Percentiles rank a stretch among this genome's conserved stretches.
These are phyloP conservation scores for Aegilops longissima DNA, from an alignment of 176 grass and related monocot species.

Conservation along the genomic window DNA sequence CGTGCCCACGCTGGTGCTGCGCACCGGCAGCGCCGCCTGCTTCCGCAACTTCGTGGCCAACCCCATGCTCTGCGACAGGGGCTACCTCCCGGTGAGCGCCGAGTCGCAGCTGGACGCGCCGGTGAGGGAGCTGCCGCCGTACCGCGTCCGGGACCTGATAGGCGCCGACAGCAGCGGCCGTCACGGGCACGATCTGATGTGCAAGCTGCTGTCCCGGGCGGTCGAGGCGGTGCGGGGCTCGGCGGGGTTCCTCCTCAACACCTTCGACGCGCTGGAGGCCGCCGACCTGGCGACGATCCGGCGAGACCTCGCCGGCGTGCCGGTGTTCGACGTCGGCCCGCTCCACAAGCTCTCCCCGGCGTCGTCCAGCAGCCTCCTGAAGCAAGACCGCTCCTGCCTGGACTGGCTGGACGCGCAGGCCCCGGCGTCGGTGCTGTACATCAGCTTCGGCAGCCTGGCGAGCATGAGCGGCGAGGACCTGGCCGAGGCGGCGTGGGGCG, in stretches of 20 bases:
- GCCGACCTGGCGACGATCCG: not conserved
- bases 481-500: slow-evolving; percentile 23
- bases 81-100: not conserved
- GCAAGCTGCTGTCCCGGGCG: not conserved
- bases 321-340: not conserved
- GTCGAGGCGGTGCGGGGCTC: slow-evolving; percentile 3
- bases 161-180: too few relatives aligned
- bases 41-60: not conserved
- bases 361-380: not conserved
- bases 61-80: not conserved
- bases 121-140: slow-evolving; percentile 30
- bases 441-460: not conserved
- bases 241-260: slow-evolving; percentile 27
- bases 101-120: slow-evolving; percentile 17
- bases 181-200: not conserved
- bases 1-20: not conserved
- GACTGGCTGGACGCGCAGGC: not conserved
- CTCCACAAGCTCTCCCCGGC: not conserved
- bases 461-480: not conserved
- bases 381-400: not conserved
- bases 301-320: not conserved
- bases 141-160: not conserved
- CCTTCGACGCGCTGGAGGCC: slow-evolving; percentile 13
- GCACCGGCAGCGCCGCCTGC: not conserved
- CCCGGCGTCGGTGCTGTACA: not conserved